phyloP scores from a whole-genome alignment of 306 rosid species.

The Ziziphus jujuba region DNA sequence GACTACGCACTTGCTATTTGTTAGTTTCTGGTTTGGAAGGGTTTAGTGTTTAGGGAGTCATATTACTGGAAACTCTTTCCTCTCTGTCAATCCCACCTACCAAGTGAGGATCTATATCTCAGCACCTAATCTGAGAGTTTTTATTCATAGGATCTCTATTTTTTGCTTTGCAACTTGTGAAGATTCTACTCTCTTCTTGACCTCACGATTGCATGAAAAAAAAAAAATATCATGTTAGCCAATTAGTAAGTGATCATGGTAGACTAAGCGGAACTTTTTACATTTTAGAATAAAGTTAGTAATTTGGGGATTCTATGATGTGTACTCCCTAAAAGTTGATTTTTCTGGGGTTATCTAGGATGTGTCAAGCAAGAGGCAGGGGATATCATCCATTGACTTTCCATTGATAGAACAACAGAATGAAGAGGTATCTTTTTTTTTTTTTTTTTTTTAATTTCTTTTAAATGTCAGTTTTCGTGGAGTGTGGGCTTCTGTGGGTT shows the following conservation, averaged over 20 bases:
- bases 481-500: slow-evolving; percentile 17
- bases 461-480: slow-evolving; percentile 20
- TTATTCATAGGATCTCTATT: too few species aligned
- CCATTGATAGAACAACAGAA: slow-evolving; percentile 59
- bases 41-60: too few species aligned
- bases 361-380: slow-evolving; percentile 50
- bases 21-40: too few species aligned
- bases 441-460: background rate
- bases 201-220: too few species aligned
- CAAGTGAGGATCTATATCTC: too few species aligned
- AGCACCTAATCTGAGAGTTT: too few species aligned
- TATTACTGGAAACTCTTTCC: too few species aligned
- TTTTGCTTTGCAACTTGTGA: too few species aligned
- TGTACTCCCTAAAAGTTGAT: slow-evolving; percentile 42
- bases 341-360: slow-evolving; percentile 63
- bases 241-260: too few species aligned
- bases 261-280: background rate
- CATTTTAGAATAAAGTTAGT: slow-evolving; percentile 18
- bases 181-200: too few species aligned
- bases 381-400: slow-evolving; percentile 49
- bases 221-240: too few species aligned
- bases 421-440: slow-evolving; percentile 58
- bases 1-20: background rate
- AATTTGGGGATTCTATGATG: slow-evolving; percentile 21
- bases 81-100: too few species aligned